Conservation (phyloP, 2,329 filamentous ascomycete genomes). For the Fusarium tjaetaba region DNA sequence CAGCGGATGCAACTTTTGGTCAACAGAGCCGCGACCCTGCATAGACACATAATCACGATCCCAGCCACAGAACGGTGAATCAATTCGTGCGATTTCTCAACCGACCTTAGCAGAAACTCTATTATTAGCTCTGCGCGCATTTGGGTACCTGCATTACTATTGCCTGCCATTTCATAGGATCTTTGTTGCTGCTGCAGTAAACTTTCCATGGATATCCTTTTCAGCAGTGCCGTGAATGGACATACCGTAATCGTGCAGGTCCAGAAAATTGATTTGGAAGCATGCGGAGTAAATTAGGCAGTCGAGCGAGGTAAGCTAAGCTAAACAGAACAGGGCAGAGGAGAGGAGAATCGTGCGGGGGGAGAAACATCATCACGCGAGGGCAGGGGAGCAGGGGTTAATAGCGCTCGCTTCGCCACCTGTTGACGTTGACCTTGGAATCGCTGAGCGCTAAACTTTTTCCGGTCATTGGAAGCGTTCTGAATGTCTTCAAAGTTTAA, state of each 20-base stretch:
- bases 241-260: background rate
- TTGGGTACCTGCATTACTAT: slow-evolving; percentile 23
- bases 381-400: background rate
- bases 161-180: background rate
- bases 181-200: background rate
- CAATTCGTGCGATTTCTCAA: slow-evolving; percentile 16
- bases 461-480: background rate
- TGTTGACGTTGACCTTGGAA: slow-evolving; percentile 4
- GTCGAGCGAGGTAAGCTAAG: background rate
- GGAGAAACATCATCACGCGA: slow-evolving; percentile 3
- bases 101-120: background rate
- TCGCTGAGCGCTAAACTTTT: background rate
- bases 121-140: slow-evolving; percentile 16
- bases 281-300: slow-evolving; percentile 1
- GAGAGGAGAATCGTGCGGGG: background rate
- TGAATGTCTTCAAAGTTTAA: background rate
- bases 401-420: slow-evolving; percentile 12
- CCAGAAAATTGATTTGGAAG: slow-evolving; percentile 22
- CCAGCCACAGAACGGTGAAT: background rate
- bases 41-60: background rate
- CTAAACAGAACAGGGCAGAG: background rate
- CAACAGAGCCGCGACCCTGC: slow-evolving; percentile 12
- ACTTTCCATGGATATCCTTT: background rate
- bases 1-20: background rate
- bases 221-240: background rate